These are phyloP conservation scores for Pelomyxa schiedti DNA, from an alignment of 78 protist genomes.

Conservation along the genomic window DNA sequence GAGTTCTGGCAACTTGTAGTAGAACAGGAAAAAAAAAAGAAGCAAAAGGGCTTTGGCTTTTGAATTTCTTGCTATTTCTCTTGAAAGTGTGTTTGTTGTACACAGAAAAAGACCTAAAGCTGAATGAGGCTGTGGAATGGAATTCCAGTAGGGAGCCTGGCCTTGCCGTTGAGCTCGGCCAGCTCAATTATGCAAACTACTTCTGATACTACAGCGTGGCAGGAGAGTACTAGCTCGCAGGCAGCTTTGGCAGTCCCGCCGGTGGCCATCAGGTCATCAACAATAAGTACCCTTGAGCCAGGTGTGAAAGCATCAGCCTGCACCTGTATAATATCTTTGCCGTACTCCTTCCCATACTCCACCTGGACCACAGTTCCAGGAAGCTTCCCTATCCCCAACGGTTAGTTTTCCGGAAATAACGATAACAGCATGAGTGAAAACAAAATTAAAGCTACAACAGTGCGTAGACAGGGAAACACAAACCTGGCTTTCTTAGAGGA, in stretches of 20 bases:
- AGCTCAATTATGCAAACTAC: background rate
- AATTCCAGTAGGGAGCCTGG: background rate
- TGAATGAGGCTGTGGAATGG: background rate
- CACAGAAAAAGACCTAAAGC: no score
- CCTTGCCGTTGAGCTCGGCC: background rate
- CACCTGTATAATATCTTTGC: background rate
- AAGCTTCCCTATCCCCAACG: background rate
- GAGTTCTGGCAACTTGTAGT: no score
- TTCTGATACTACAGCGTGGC: background rate
- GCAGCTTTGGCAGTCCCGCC: slow-evolving; percentile 2
- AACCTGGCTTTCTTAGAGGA: slow-evolving; percentile 4
- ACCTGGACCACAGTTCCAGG: background rate
- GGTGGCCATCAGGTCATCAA: slow-evolving; percentile 10
- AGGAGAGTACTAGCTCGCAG: background rate
- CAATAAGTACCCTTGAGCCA: background rate
- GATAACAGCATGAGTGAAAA: no score
- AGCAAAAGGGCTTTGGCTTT: no score
- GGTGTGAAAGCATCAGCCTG: background rate
- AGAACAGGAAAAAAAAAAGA: no score
- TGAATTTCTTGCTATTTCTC: no score
- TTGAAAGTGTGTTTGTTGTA: no score
- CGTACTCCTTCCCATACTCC: slow-evolving; percentile 5
- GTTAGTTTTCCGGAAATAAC: no score
- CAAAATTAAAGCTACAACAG: no score
- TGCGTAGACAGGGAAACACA: background rate